Conservation (phyloP, 208 protist genomes). For the Tetramitus jugosus region DNA sequence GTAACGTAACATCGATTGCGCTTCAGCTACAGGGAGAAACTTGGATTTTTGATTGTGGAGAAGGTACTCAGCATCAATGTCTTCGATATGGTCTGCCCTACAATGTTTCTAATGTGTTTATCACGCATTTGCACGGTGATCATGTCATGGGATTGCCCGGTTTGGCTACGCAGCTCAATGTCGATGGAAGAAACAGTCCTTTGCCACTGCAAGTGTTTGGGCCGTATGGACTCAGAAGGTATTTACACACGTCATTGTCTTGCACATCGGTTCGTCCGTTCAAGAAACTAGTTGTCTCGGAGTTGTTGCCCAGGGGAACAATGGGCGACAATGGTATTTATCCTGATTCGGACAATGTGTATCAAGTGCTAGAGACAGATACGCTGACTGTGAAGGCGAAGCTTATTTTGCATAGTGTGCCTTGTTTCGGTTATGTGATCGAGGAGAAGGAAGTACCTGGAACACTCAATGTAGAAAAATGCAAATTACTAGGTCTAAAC, state of each 20-base stretch:
- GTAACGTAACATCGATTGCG: conserved; percentile 18
- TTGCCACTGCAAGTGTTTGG: too few relatives aligned
- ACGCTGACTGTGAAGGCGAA: too few relatives aligned
- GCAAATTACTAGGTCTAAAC: neutral
- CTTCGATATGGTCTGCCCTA: neutral
- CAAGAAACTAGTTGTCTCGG: too few relatives aligned
- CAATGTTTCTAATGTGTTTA: conserved; percentile 27
- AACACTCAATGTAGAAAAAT: conserved; percentile 16
- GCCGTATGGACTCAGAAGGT: neutral
- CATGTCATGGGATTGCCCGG: too few relatives aligned
- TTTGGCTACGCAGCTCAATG: too few relatives aligned
- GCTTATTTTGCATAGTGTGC: neutral
- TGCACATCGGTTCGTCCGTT: too few relatives aligned
- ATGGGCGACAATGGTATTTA: too few relatives aligned
- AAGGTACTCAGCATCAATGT: conserved; percentile 31
- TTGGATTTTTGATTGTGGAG: conserved; percentile 31
- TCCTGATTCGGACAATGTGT: too few relatives aligned
- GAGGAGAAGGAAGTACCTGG: conserved; percentile 17
- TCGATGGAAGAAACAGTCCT: too few relatives aligned
- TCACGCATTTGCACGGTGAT: conserved; percentile 35
- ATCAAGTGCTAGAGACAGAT: too few relatives aligned
- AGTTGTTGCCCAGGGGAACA: too few relatives aligned
- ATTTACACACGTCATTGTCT: neutral
- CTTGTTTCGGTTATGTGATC: conserved; percentile 31
- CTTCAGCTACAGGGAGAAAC: conserved; percentile 5